Conservation (phyloP, 2,329 filamentous ascomycete species). For the Elsinoe ampelina region DNA sequence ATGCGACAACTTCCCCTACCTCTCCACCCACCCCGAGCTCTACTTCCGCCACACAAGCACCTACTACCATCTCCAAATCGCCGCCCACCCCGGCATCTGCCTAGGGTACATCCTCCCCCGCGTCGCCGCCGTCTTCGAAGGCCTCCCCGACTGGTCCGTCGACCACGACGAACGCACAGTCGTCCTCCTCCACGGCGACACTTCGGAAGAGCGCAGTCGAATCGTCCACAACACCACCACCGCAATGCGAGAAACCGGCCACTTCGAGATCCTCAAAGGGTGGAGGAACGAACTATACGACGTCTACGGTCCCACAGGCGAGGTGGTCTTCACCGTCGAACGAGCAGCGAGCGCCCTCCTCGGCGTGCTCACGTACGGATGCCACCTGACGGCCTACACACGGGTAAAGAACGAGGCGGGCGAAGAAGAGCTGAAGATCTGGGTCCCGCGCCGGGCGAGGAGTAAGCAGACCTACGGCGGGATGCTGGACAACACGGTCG, state of each 20-base stretch:
- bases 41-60: slow-evolving; percentile 40
- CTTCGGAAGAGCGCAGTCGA: slow-evolving; percentile 53
- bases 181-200: slow-evolving; percentile 46
- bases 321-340: slow-evolving; percentile 65
- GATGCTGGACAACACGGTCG: slow-evolving; percentile 94
- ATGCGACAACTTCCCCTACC: slow-evolving; percentile 66
- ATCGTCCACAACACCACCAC: slow-evolving; percentile 48
- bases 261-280: slow-evolving; percentile 64
- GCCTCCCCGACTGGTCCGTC: slow-evolving; percentile 53
- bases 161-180: slow-evolving; percentile 53
- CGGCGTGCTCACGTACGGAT: slow-evolving; percentile 67
- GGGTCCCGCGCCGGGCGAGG: slow-evolving; percentile 68
- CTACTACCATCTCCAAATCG: slow-evolving; percentile 58
- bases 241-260: slow-evolving; percentile 59
- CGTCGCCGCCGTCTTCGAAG: slow-evolving; percentile 48
- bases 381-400: slow-evolving; percentile 68
- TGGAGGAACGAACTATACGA: slow-evolving; percentile 79
- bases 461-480: slow-evolving; percentile 79
- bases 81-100: slow-evolving; percentile 51
- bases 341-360: slow-evolving; percentile 65
- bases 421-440: slow-evolving; percentile 58
- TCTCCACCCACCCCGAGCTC: slow-evolving; percentile 47
- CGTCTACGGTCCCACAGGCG: slow-evolving; percentile 54
- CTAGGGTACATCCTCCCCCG: slow-evolving; percentile 53
- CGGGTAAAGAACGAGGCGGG: slow-evolving; percentile 27